Evolutionary conservation across 768 basidiomycete genomes (phyloP).

Genomic region (Pisolithus marmoratus): DNA sequence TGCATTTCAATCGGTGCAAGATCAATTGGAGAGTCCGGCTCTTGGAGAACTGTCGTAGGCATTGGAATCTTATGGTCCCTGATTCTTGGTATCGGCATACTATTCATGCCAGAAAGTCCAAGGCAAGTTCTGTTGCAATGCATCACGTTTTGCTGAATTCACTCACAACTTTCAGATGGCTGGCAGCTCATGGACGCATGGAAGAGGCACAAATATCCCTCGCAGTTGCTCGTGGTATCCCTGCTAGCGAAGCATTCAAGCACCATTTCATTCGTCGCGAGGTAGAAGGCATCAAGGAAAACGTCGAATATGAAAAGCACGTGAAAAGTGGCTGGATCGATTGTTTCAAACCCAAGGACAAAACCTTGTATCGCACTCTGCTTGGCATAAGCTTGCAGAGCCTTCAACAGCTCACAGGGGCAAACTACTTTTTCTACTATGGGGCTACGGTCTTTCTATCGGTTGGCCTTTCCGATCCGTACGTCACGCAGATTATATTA

Average conservation of each 20-base stretch:
- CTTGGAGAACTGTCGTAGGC: constrained; percentile 60
- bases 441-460: constrained; percentile 61
- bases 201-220: too few species aligned
- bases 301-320: too few species aligned
- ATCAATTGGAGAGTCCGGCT: constrained; percentile 26
- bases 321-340: too few species aligned
- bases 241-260: too few species aligned
- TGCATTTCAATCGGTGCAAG: too few species aligned
- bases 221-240: too few species aligned
- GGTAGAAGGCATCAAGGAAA: too few species aligned
- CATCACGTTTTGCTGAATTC: too few species aligned
- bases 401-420: constrained; percentile 68
- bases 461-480: constrained; percentile 26
- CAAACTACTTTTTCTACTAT: constrained; percentile 67
- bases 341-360: constrained; percentile 33
- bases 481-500: constrained; percentile 29
- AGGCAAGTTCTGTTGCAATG: too few species aligned
- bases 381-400: constrained; percentile 62
- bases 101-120: constrained; percentile 52
- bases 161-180: too few species aligned
- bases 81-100: constrained; percentile 57
- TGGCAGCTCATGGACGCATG: too few species aligned
- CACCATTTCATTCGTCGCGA: too few species aligned
- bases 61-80: constrained; percentile 59
- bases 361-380: constrained; percentile 58